Percentiles rank a stretch among this genome's conserved stretches.
phyloP scores from a whole-genome alignment of 2,329 filamentous ascomycete species.

The Apiospora malaysiana region DNA sequence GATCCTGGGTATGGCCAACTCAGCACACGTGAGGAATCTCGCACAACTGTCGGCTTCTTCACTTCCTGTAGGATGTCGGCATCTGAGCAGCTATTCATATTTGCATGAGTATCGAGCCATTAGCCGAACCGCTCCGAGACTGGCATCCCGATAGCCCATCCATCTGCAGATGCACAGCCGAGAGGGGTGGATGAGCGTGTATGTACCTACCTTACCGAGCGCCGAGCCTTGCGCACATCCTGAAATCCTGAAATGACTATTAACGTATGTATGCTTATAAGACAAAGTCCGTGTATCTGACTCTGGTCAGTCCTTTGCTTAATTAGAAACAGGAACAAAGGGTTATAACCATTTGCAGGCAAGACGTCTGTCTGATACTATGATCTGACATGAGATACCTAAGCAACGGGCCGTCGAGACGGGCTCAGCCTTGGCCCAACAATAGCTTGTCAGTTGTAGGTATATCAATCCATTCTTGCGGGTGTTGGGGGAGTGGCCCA shows the following conservation, averaged over 20 bases:
- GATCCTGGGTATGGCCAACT: neutral
- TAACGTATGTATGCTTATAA: neutral
- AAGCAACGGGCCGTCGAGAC: constrained; percentile 1
- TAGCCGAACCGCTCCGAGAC: neutral
- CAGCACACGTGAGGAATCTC: neutral
- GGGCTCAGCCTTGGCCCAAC: neutral
- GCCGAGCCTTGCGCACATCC: neutral
- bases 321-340: neutral
- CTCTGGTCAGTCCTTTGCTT: neutral
- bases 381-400: constrained; percentile 4
- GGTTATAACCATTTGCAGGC: neutral
- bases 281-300: neutral
- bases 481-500: neutral
- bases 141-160: neutral
- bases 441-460: too few species aligned
- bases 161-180: neutral
- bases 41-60: neutral
- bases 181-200: neutral
- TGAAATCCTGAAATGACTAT: neutral
- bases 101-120: neutral
- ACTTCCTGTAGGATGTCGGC: neutral
- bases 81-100: neutral
- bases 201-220: neutral
- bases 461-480: neutral
- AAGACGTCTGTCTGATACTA: neutral